Evolutionary conservation across 192 early-diverging fungal genomes (phyloP).

Genomic region (Backusella sp.): DNA sequence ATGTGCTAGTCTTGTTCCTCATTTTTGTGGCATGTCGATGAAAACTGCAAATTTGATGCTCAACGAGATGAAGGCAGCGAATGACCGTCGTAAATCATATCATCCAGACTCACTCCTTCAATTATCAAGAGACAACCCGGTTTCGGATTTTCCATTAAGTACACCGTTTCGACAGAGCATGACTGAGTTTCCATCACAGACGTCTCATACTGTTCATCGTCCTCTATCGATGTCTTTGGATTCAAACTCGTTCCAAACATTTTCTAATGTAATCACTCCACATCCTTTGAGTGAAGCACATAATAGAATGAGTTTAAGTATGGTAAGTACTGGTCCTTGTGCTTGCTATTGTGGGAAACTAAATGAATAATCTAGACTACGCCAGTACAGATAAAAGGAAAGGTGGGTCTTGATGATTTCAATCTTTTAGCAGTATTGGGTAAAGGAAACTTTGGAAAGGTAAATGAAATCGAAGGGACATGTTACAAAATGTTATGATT

Average conservation of each 20-base stretch:
- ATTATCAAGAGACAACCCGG: background rate
- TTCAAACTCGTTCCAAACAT: background rate
- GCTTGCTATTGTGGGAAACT: too few relatives aligned
- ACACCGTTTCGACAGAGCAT: background rate
- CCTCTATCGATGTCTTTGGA: background rate
- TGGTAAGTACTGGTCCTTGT: background rate
- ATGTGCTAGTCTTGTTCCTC: slow-evolving; percentile 84
- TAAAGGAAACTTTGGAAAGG: slow-evolving; percentile 99
- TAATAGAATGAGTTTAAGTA: background rate
- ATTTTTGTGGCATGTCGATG: slow-evolving; percentile 90
- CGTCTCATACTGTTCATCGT: background rate
- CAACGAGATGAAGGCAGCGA: slow-evolving; percentile 71
- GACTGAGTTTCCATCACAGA: background rate
- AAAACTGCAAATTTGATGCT: slow-evolving; percentile 84
- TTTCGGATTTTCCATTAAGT: background rate
- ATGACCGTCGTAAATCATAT: slow-evolving; percentile 17
- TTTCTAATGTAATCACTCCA: background rate
- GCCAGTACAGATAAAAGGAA: slow-evolving; percentile 40
- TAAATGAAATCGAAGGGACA: slow-evolving; percentile 7
- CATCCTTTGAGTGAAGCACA: background rate
- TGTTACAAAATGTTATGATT: too few relatives aligned
- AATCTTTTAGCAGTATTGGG: slow-evolving; percentile 92
- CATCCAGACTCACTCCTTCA: slow-evolving; percentile 3
- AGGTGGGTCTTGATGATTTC: slow-evolving; percentile 90
- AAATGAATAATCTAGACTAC: slow-evolving; percentile 9